Evolutionary conservation across 2,329 filamentous ascomycete genomes (phyloP), one percentile per base, ranked within the genome.

Genomic region (Exophiala oligosperma): DNA sequence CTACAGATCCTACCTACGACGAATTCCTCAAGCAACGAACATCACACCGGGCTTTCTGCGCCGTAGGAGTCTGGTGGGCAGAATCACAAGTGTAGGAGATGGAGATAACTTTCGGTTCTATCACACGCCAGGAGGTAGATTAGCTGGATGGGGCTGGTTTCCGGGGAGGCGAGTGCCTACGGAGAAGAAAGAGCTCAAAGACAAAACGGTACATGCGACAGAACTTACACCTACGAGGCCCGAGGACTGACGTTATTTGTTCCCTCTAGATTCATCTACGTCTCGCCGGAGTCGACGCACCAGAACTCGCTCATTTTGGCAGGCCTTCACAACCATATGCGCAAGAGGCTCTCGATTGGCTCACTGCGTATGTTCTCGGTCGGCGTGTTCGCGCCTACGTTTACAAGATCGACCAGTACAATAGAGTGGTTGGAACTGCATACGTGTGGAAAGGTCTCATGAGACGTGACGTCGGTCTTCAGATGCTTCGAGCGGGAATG

Each of bases 71-170:
- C 71, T 99, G 43, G 89, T 93, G 67, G 94, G 94, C 12, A 84
- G 83, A 61, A 94, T 97, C 43, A 97, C 93, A 11, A 92, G 90
- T 66, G 94, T 99, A 24, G 94, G 95, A 43, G 94, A 99, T 80
- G 95, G 92, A 3, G 94, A 99, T 74, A 93, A 93, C 71, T 97
- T 99, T 73, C 89, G 94, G 66, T 73, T 99, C 49, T 99, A 89
- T 72, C 94, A 99, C 73, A 97, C 92, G 0, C 94, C 94, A 0
- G 93, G 93, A n/a, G 94, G 94, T 9, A 82, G 86, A 64, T 74
- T 92, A 52, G 82, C 88, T 9, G 94, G 94, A 53, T 99, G 94
- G 94, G 92, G 89, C n/a, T 96, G 91, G 91, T 70, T 94, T 63
- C 87, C 83, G 4, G 80, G 84, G 72, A 80, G 91, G 68, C 86